phyloP scores from a whole-genome alignment of 2,329 filamentous ascomycete genomes.

The Epichloe aotearoae region DNA sequence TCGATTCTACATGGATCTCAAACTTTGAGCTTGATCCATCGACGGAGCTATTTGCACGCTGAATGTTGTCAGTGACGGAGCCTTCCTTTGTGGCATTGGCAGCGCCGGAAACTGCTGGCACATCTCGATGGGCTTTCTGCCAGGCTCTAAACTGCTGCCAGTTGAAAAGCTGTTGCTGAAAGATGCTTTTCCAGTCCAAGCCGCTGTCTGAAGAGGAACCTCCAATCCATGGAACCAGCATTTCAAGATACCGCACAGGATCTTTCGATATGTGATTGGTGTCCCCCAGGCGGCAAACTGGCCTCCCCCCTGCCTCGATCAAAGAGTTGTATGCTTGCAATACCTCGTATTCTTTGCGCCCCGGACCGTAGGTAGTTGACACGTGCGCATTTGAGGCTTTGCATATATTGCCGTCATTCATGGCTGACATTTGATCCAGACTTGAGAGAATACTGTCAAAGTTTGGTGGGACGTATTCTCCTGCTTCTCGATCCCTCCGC shows the following conservation, averaged over 20 bases:
- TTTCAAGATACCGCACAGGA: neutral
- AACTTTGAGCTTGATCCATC: neutral
- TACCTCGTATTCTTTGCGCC: conserved; percentile 5
- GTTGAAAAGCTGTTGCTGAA: conserved; percentile 2
- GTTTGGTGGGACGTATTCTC: conserved; percentile 2
- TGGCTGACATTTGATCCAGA: conserved; percentile 5
- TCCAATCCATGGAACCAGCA: conserved; percentile 1
- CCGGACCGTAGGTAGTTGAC: neutral
- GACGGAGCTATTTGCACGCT: neutral
- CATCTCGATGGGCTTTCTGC: conserved; percentile 2
- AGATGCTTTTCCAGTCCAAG: conserved; percentile 4
- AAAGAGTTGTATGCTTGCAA: conserved; percentile 2
- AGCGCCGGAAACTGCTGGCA: neutral
- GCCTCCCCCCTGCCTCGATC: conserved; percentile 3
- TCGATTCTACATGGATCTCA: neutral
- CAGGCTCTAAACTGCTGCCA: conserved; percentile 3
- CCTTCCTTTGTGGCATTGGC: neutral
- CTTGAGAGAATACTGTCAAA: conserved; percentile 4
- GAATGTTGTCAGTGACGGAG: no score
- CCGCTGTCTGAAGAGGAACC: neutral
- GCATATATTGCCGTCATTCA: neutral
- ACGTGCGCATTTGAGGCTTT: neutral
- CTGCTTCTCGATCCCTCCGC: conserved; percentile 3
- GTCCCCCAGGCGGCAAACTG: conserved; percentile 1
- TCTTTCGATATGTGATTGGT: conserved; percentile 1